Evolutionary conservation across 495 filamentous ascomycete species (phyloP), one percentile per base, ranked within the genome.

Genomic region (Clavariopsis aquatica): DNA sequence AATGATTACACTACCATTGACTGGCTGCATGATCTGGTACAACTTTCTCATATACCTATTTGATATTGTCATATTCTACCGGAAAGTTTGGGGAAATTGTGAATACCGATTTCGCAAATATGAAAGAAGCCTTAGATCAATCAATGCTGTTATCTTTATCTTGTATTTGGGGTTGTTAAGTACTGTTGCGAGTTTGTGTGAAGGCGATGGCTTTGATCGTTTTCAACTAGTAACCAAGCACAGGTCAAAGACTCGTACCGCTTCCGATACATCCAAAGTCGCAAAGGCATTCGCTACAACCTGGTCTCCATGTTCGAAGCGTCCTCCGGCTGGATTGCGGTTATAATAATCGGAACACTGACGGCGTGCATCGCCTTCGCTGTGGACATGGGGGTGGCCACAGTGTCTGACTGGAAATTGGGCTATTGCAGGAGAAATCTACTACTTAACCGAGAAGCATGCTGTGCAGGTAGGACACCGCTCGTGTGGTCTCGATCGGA

Each of bases 1-100:
- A 83, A 83, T 71, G 79, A 82, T 62, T 84, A 84, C 69, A 80
- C 80, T 5, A 84, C 82, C 2, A 82, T 83, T 65, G 83, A 85
- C 70, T 85, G 82, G 81, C 75, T 84, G 53, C 83, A 84, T 69
- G 83, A 84, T 64, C 69, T 85, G 60, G 82, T 82, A 65, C 20
- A 68, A 9, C 1, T 22, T 22, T 29, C 27, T 8, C 15, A 9
- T 15, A 6, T 26, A n/a, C n/a, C n/a, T n/a, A 13, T 29, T 43
- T 34, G 6, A 31, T 27, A 27, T 29, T 52, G 22, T 19, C 52
- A 61, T 17, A 22, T 5, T 41, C 13, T 19, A 34, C 41, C 53
- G 17, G 23, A 7, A 17, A 19, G 36, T 38, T 38, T 28, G n/a
- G 23, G 36, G 1, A n/a, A n/a, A 20, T 47, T 47, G 17, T 7